These are phyloP conservation scores for Aurinia saxatilis DNA, from an alignment of 345 rosid genomes.

Conservation along the genomic window DNA sequence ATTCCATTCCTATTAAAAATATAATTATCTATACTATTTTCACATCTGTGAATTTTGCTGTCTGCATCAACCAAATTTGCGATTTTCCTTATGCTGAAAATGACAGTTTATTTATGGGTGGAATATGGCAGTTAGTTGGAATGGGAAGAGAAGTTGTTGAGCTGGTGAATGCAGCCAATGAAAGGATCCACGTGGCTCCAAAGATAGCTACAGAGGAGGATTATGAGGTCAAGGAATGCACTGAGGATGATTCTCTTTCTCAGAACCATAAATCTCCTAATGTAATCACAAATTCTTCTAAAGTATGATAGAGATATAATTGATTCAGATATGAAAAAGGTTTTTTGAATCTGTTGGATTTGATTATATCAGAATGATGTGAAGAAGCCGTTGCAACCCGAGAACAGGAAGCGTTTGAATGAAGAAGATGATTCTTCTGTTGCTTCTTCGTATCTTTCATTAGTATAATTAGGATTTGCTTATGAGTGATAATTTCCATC, in stretches of 20 bases:
- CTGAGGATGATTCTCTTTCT: slow-evolving; percentile 1
- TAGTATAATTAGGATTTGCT: background rate
- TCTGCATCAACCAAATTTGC: too few species aligned
- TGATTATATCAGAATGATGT: slow-evolving; percentile 40
- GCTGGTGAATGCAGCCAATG: slow-evolving; percentile 30
- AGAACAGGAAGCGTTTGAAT: slow-evolving; percentile 49
- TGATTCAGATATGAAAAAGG: too few species aligned
- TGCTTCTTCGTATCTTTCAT: slow-evolving; percentile 74
- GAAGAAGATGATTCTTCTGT: slow-evolving; percentile 79
- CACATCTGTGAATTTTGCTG: background rate
- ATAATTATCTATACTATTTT: background rate
- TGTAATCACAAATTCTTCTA: background rate
- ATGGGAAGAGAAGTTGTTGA: slow-evolving; percentile 64
- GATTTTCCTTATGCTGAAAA: too few species aligned
- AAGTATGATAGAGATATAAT: slow-evolving; percentile 1
- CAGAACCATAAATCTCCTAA: slow-evolving; percentile 10
- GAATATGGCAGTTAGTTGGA: slow-evolving; percentile 34
- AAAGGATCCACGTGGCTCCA: slow-evolving; percentile 36
- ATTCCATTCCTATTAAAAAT: background rate
- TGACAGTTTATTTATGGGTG: background rate
- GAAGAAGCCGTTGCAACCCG: slow-evolving; percentile 39
- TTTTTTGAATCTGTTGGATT: background rate
- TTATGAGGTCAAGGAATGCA: slow-evolving; percentile 45
- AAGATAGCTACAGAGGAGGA: slow-evolving; percentile 41
- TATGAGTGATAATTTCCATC: background rate